Base-by-base conservation (phyloP, 116 monocot genomes). In the Zostera marina region DNA sequence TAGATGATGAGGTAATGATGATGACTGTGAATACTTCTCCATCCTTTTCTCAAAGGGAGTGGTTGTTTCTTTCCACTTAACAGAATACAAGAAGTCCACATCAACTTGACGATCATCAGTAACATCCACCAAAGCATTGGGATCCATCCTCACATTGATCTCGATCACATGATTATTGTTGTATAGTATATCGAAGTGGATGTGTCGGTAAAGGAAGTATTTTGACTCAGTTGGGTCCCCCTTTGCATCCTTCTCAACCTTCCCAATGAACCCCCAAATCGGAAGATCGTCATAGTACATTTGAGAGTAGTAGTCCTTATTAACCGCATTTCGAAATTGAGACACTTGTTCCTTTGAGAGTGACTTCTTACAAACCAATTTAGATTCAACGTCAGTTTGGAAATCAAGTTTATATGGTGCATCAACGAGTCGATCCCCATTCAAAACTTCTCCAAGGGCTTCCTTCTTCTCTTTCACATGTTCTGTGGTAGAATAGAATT, bases 31-130 rank as follows among this genome's bases (percentile, higher is more conserved):
- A 56, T 81, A 81, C 66, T 77, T 77, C 42, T 81, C 81, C 81
- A 81, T 81, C 65, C 81, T 77, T 65, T 72, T 74, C 65, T 81
- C 81, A 66, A 81, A 81, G 3, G 73, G 68, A 40, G 67, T 71
- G 20, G 48, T 48, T 8, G 81, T 81, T 63, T 71, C 68, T 56
- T 72, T 77, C 81, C 81, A 81, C 49, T 74, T 77, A 22, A 71
- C 81, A 1, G 81, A 73, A 61, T 81, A 81, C 48, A 70, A 64
- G 60, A 73, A 81, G 9, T 81, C 77, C 43, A 81, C 71, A 9
- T 68, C 65, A 23, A 81, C 63, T 19, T 74, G 77, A 53, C 53
- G 66, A 47, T 81, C 77, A 25, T 81, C 81, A 14, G 81, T 81
- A 25, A 81, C 67, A 38, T 81, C 81, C 41, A 72, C 77, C 64